Evolutionary conservation across 2,329 filamentous ascomycete species (phyloP), one percentile per base, ranked within the genome.

Genomic region (Penicillium aurantiogriseum): DNA sequence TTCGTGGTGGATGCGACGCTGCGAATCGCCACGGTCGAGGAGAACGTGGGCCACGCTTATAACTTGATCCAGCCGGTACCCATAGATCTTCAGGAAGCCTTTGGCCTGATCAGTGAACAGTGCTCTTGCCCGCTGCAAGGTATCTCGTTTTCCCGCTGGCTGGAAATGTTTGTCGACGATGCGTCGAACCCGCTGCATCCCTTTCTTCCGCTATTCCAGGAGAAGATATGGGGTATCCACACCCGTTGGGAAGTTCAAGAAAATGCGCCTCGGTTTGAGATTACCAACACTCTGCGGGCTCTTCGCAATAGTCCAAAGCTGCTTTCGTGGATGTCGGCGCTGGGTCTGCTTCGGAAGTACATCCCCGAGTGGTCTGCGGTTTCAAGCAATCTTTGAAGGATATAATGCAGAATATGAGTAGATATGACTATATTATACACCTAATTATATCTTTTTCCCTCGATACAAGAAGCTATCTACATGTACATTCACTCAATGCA

Each of bases 41-140:
- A 21, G 2, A 63, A 53, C 19, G 35, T 59, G 4, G 61, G 65
- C 4, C 64, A 63, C 31, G 64, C 58, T 7, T 66, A 58, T 45
- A 61, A 67, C 21, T 29, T 66, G 3, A 44, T 65, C 3, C 61
- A 57, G 25, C 58, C 59, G 2, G 44, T 35, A 10, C 27, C 29
- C 11, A 47, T 45, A 27, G 27, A 45, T 45, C 43, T 45, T 27
- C 27, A 27, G 9, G 11, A 27, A n/a, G n/a, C 43, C 3, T 45
- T 45, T 19, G 17, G 17, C 25, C n/a, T 45, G 9, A 29, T 31
- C 10, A 29, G 11, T 13, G 7, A 13, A 9, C 39, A 42, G 3
- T 25, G 21, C 21, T 25, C 39, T 25, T 6, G 4, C 13, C 21
- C 21, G 4, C 21, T 42, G 13, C 21, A 42, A 17, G 21, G 21